Base-by-base conservation (phyloP, 371 early-diverging fungal species). In the Lichtheimia hyalospora region DNA sequence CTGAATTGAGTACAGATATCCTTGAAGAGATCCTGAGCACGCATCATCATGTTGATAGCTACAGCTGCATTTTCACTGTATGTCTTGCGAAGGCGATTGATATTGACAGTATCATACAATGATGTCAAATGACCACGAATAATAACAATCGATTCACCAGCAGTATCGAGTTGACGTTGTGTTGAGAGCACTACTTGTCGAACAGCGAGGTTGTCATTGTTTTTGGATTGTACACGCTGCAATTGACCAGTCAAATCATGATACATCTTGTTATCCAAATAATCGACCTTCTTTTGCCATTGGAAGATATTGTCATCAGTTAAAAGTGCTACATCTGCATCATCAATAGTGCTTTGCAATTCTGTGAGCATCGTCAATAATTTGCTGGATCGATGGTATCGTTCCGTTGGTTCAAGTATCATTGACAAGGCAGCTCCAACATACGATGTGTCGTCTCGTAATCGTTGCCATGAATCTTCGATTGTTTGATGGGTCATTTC, bases 261-360 rank as follows among this genome's bases (percentile, higher is more conserved):
- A 34, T 34, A 34, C 34, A 34, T 8, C 34, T 34, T 34, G 34
- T 27, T 27, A 15, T 72, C 75, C 7, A 77, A 48, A 48, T 52
- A 20, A 52, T 77, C 78, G 23, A 74, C 66, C 12, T 60, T 61
- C 18, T 68, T 70, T 58, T 77, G 78, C 78, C 78, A 77, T 20
- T 62, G 52, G 8, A 63, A 61, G n/a, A 77, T 66, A 14, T 66
- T 61, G 0, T 69, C 65, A 39, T 77, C 78, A 0, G 62, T 66
- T 0, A 76, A 63, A 42, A 40, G 24, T 2, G 60, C 28, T 27
- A 50, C 52, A 16, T 73, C 71, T 0, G 51, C 61, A 5, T 64
- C n/a, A 0, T 52, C 27, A 39, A 77, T 69, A 6, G 72, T 60
- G 5, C 6, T 5, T 25, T 64, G 57, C 2, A 77, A 54, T 3